These are phyloP conservation scores for Neonectria sp. DNA, from an alignment of 2,329 filamentous ascomycete genomes.

Conservation along the genomic window DNA sequence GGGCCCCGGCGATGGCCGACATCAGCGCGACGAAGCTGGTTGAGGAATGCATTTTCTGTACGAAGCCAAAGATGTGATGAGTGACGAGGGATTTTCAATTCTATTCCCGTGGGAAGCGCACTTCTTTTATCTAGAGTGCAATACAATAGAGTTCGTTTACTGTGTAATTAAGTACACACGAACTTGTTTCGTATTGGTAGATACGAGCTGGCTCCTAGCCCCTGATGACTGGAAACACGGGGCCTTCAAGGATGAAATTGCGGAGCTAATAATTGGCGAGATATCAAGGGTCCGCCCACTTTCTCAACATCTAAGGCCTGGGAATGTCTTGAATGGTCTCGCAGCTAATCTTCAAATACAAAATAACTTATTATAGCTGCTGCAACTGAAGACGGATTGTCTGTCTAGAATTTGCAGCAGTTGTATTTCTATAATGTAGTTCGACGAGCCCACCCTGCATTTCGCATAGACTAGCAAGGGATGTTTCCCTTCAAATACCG, in stretches of 20 bases:
- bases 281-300: neutral
- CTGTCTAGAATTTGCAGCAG: neutral
- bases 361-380: neutral
- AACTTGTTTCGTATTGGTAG: neutral
- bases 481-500: neutral
- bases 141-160: neutral
- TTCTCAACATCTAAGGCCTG: neutral
- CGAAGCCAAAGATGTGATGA: neutral
- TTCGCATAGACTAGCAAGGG: neutral
- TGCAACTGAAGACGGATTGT: neutral
- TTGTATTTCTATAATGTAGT: neutral
- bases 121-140: neutral
- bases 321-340: neutral
- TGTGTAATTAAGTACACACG: neutral
- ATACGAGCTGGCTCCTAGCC: neutral
- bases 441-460: neutral
- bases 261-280: neutral
- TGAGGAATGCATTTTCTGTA: slow-evolving; percentile 15
- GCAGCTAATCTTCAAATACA: neutral
- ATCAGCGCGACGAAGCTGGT: slow-evolving; percentile 11
- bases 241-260: neutral
- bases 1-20: slow-evolving; percentile 14
- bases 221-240: neutral
- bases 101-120: neutral
- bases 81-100: neutral